Base-by-base conservation (phyloP, 129 eudicot species). In the Artemisia annua region DNA sequence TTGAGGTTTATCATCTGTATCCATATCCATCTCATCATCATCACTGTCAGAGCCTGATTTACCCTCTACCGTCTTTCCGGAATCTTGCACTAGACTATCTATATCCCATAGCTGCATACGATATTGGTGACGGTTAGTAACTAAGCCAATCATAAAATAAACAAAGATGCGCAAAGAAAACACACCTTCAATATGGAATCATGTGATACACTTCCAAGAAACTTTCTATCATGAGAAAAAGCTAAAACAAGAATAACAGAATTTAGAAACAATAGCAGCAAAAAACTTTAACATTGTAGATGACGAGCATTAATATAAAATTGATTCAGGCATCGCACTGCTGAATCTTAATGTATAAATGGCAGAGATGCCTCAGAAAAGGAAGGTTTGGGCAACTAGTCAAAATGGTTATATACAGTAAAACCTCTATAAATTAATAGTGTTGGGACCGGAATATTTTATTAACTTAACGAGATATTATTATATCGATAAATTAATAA, bases 121-220 rank as follows among this genome's bases (percentile, higher is more conserved):
- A 58, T 53, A 49, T 66, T n/a, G 44, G 15, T 39, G 60, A 16
- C 3, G 3, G 19, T 60, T 72, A 17, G 65, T n/a, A 48, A 35
- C 61, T 44, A 11, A 1, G 39, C 19, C 17, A 17, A 46, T 26
- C 18, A 59, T 61, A 15, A 63, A 13, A 13, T 6, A n/a, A 51
- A 32, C 13, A 30, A 20, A 16, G 8, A 4, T 19, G 56, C 67
- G 56, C 24, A 44, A 61, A 20, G 49, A 71, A 67, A 11, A 5
- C 19, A 50, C 13, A 90, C 99, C 97, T 95, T 95, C 60, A 95
- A 75, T 66, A 74, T 83, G 2, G 82, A 51, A 79, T 95, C 99
- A 75, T 95, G 99, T 67, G 99, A 95, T 76, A 87, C 80, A 82
- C 99, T 95, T 57, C 97, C 97, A 75, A 95, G 99, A 83, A 76